Evolutionary conservation across 2,329 filamentous ascomycete genomes (phyloP), one percentile per base, ranked within the genome.

Genomic region (Zasmidium citrigriseum): DNA sequence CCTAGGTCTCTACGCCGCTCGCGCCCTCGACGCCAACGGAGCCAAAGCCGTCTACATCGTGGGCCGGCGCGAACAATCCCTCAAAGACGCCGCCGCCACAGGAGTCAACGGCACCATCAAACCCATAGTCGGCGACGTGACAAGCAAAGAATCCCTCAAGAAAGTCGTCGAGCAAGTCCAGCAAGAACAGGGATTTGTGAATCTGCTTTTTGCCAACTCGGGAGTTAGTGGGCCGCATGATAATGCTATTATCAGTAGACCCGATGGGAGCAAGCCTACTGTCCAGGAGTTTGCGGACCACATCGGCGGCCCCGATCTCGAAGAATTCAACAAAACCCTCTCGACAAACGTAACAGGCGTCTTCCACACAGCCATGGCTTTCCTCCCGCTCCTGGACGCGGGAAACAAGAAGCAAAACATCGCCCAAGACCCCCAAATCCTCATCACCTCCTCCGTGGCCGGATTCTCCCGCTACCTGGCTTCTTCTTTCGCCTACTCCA

Each of bases 21-120:
- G 73, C 50, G 74, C 78, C 0, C 64, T 76, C 1, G 72, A 70
- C 12, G 72, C 73, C 20, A 82, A 82, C 49, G 80, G 81, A 5
- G 81, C 82, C 4, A 75, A 76, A 45, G 82, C 78, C 58, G 78
- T 84, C 47, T 83, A 82, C 68, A 80, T 84, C 55, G 70, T 83
- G 11, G 80, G 80, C n/a, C 77, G 81, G 1, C 78, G 81, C 1
- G 68, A 73, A 60, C 73, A 80, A 14, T 67, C 71, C 1, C 74
- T 83, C 25, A 70, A 79, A 46, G 70, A 72, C n/a, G 80, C 80
- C 9, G 77, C 79, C 3, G 63, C 72, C 23, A 67, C 70, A 11
- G 70, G 64, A 21, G 60, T 67, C 7, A 72, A 76, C 48, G 71
- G 65, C 52, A 75, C 65, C 47, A 80, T 82, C 62, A 73, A 77